A percentile compares a stretch with the other conserved stretches of the same genome.
phyloP scores from a whole-genome alignment of 1,284 basidiomycete species.

The Puccinia novopanici region DNA sequence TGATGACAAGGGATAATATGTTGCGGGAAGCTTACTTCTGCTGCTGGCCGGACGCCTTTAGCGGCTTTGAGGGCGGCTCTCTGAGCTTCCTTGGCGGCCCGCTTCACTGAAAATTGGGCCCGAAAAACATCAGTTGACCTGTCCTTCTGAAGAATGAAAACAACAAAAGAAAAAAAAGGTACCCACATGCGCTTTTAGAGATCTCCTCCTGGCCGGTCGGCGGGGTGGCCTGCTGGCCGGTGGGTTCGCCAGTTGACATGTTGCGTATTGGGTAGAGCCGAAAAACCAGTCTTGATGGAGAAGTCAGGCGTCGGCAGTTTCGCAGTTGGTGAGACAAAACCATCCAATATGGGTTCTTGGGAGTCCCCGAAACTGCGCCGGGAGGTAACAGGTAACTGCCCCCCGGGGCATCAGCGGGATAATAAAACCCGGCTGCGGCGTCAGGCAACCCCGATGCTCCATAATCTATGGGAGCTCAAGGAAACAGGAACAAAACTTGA shows the following conservation, averaged over 20 bases:
- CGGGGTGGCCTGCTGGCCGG: background rate
- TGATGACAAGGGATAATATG: background rate
- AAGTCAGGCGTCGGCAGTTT: background rate
- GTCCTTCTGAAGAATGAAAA: background rate
- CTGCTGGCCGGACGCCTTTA: conserved; percentile 9
- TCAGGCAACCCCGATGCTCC: too few relatives aligned
- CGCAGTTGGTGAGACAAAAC: background rate
- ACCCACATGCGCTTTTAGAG: conserved; percentile 40
- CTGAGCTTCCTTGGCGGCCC: conserved; percentile 42
- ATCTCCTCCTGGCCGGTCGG: conserved; percentile 28
- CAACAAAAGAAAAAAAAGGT: background rate
- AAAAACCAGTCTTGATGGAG: background rate
- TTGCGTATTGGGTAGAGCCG: background rate
- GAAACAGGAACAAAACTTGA: too few relatives aligned
- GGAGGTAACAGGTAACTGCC: too few relatives aligned
- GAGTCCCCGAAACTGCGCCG: background rate
- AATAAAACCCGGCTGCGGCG: too few relatives aligned
- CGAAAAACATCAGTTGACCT: background rate
- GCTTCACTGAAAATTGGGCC: conserved; percentile 13
- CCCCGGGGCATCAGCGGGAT: too few relatives aligned
- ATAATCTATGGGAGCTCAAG: too few relatives aligned
- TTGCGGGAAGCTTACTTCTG: background rate
- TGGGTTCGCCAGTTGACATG: conserved; percentile 7
- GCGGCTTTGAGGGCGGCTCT: conserved; percentile 37
- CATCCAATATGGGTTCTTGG: background rate